These are phyloP conservation scores for Cytospora paraplurivora DNA, from an alignment of 2,329 filamentous ascomycete species.

Conservation along the genomic window DNA sequence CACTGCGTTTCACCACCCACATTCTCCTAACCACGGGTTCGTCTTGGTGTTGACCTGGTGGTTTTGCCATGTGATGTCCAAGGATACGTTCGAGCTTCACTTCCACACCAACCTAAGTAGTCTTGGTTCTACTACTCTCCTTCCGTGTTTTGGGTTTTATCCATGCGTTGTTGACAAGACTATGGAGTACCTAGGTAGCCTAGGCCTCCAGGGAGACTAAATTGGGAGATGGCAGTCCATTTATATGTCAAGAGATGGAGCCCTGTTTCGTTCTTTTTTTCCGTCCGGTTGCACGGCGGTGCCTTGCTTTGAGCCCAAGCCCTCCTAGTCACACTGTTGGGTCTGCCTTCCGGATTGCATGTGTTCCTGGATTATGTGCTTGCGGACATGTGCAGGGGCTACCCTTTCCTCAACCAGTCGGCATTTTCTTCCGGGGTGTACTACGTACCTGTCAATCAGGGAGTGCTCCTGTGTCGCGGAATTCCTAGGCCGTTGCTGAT, in stretches of 20 bases:
- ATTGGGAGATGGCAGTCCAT: not conserved
- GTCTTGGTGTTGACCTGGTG: not conserved
- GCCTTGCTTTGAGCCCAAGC: constrained; percentile 3
- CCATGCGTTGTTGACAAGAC: no score
- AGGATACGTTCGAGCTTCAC: no score
- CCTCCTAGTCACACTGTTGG: constrained; percentile 16
- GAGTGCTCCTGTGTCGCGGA: constrained; percentile 25
- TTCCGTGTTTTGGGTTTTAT: no score
- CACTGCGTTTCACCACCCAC: constrained; percentile 16
- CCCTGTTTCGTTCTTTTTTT: not conserved
- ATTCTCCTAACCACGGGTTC: not conserved
- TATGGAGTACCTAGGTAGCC: no score
- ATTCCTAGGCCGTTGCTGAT: constrained; percentile 22
- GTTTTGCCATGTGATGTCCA: not conserved
- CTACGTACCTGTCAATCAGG: constrained; percentile 22
- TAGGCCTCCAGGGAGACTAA: not conserved
- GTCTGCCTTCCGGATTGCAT: constrained; percentile 21
- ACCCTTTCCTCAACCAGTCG: constrained; percentile 19
- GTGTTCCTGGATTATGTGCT: constrained; percentile 12
- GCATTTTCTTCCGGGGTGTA: constrained; percentile 21
- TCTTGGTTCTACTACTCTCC: no score
- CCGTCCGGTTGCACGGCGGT: not conserved
- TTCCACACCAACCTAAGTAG: no score
- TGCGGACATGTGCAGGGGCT: not conserved
- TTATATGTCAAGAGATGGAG: not conserved